Percentiles rank a stretch among this genome's conserved stretches.
Conservation (phyloP, 345 rosid species). For the Anacardium occidentale region DNA sequence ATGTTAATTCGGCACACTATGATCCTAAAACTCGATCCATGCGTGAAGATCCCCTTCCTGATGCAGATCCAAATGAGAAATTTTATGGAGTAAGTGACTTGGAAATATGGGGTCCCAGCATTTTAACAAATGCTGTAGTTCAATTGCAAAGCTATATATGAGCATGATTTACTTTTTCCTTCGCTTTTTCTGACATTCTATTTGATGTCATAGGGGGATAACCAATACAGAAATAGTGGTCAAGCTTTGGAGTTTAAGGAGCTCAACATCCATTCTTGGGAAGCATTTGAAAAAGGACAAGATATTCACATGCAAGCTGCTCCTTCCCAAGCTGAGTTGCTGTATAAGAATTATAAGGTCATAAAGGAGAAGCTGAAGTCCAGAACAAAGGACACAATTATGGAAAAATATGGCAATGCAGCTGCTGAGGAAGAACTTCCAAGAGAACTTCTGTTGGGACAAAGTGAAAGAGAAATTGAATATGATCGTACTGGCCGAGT, state of each 20-base stretch:
- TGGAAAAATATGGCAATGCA: conserved; percentile 69
- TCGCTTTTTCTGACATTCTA: no score
- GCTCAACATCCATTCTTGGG: conserved; percentile 57
- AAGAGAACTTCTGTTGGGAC: conserved; percentile 68
- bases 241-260: conserved; percentile 74
- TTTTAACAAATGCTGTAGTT: conserved; percentile 13
- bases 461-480: conserved; percentile 70
- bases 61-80: conserved; percentile 80
- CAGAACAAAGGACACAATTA: conserved; percentile 49
- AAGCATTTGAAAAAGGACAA: conserved; percentile 74
- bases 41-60: conserved; percentile 90
- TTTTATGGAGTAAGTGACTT: conserved; percentile 47
- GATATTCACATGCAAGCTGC: conserved; percentile 76
- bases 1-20: conserved; percentile 73
- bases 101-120: not conserved
- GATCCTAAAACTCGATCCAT: conserved; percentile 81
- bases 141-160: not conserved
- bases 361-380: conserved; percentile 55
- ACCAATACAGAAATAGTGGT: conserved; percentile 65
- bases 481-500: conserved; percentile 75
- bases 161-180: no score
- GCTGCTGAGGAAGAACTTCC: conserved; percentile 61
- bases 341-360: conserved; percentile 47
- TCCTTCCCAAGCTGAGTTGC: conserved; percentile 78
- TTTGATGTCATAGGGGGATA: conserved; percentile 48